A percentile compares a stretch with the other conserved stretches of the same genome.
Conservation (phyloP, 2,329 filamentous ascomycete genomes). For the Tolypocladium pustulatum region DNA sequence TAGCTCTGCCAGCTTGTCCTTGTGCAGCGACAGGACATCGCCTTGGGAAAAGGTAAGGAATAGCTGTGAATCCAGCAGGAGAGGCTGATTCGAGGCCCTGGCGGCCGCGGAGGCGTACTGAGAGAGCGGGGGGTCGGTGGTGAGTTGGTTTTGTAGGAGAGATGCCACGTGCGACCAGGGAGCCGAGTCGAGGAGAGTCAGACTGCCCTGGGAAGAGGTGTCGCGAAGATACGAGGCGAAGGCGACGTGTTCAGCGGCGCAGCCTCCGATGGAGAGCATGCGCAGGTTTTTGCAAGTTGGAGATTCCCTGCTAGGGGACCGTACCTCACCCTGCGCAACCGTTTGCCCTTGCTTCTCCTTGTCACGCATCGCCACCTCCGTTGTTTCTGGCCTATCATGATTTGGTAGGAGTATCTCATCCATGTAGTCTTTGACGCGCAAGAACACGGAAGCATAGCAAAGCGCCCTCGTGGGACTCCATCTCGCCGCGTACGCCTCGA, state of each 20-base stretch:
- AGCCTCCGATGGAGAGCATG: constrained; percentile 43
- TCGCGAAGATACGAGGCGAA: constrained; percentile 33
- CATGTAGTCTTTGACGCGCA: constrained; percentile 24
- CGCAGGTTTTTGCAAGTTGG: constrained; percentile 14
- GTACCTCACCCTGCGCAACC: neutral
- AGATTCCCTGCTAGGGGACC: neutral
- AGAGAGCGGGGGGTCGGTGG: constrained; percentile 36
- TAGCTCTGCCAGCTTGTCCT: constrained; percentile 19
- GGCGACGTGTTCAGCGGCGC: constrained; percentile 51
- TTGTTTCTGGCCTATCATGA: neutral
- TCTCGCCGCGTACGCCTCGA: constrained; percentile 75
- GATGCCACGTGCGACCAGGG: constrained; percentile 59
- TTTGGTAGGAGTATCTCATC: constrained; percentile 9
- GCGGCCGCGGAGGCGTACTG: constrained; percentile 40
- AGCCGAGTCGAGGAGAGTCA: constrained; percentile 71
- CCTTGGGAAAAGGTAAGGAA: constrained; percentile 30
- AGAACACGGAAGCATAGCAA: constrained; percentile 58
- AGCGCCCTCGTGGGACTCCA: constrained; percentile 86
- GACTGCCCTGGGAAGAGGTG: constrained; percentile 16
- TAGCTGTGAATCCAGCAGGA: constrained; percentile 30
- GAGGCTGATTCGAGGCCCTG: constrained; percentile 31
- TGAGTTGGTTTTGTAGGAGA: constrained; percentile 47
- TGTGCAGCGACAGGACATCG: constrained; percentile 36
- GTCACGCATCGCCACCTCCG: neutral
- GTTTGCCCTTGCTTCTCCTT: neutral